A percentile compares a stretch with the other conserved stretches of the same genome.
Conservation (phyloP, 371 early-diverging fungal species). For the Apophysomyces trapeziformis region DNA sequence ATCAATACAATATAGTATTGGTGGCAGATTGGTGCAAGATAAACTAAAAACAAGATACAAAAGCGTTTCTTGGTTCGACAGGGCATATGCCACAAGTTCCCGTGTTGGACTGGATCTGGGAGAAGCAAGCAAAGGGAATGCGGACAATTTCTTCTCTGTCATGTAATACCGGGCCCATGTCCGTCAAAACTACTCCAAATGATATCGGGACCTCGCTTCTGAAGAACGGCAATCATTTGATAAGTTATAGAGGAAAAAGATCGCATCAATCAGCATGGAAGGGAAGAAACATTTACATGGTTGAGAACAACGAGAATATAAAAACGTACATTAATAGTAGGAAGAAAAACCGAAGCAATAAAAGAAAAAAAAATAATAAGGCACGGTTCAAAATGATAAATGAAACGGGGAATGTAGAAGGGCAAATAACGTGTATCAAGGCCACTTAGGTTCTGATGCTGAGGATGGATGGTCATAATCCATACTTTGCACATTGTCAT, state of each 20-base stretch:
- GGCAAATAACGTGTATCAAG: background rate
- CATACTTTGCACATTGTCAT: conserved; percentile 6
- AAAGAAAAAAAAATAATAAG: background rate
- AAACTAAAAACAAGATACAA: too few relatives aligned
- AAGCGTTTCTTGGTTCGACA: too few relatives aligned
- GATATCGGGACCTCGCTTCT: background rate
- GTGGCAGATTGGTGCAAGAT: too few relatives aligned
- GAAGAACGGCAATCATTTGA: background rate
- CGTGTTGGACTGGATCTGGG: too few relatives aligned
- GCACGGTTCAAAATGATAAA: background rate
- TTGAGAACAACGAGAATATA: conserved; percentile 2
- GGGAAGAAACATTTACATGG: conserved; percentile 8
- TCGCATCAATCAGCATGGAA: background rate
- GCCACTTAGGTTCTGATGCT: background rate
- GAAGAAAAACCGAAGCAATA: background rate
- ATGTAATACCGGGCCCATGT: background rate
- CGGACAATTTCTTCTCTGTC: background rate
- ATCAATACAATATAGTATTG: too few relatives aligned
- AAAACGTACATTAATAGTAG: conserved; percentile 7
- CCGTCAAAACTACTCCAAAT: background rate
- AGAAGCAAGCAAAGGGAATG: too few relatives aligned
- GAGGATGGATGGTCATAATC: conserved; percentile 6
- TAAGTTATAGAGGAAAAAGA: background rate
- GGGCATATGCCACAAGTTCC: too few relatives aligned
- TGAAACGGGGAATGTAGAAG: background rate